Base-by-base conservation (phyloP, 306 rosid species). In the Amphicarpaea edgeworthii region DNA sequence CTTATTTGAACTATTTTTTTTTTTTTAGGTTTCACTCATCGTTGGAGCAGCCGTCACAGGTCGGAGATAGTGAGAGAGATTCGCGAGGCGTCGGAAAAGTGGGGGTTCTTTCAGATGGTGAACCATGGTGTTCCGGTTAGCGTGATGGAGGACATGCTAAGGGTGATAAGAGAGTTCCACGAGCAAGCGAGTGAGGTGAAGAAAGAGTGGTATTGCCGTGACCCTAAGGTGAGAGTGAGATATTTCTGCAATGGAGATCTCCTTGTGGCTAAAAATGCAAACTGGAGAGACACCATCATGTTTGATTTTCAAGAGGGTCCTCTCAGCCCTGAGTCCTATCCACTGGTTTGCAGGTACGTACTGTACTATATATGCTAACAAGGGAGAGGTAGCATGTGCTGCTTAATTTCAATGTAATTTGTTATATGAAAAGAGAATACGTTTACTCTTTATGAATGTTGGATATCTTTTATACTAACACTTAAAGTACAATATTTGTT, bases 61-160 rank as follows among this genome's bases (percentile, higher is more conserved):
- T 49, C 17, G 12, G 74, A 81, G 74, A 80, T 88, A 24, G 77
- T 91, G 7, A 15, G 21, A 7, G 76, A 82, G 75, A 85, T 93
- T 8, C 72, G 77, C 1, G 84, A 84, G 60, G 93, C 97, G 4
- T 79, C 96, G 1, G 79, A 88, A 49, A 88, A 79, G 53, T 89
- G 97, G 97, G 96, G 96, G 0, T 82, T 93, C 82, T 93, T 91
- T 49, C 96, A 91, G 67, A 88, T 93, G 89, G 72, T 87, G 2
- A 91, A 93, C 43, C 96, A 91, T 78, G 90, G 96, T 20, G 81
- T 91, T 20, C 91, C 96, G 3, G 73, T 72, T 34, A 7, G 23
- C 20, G 89, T 80, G 12, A 79, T 87, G 88, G 91, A 88, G 60
- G 79, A 69, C 1, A 5, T 84, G 87, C 26, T 93, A 11, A 86